Percentiles rank a stretch among this genome's conserved stretches.
These are phyloP conservation scores for Bonia amplexicaulis DNA, from an alignment of 176 grass and related monocot species.

Conservation along the genomic window DNA sequence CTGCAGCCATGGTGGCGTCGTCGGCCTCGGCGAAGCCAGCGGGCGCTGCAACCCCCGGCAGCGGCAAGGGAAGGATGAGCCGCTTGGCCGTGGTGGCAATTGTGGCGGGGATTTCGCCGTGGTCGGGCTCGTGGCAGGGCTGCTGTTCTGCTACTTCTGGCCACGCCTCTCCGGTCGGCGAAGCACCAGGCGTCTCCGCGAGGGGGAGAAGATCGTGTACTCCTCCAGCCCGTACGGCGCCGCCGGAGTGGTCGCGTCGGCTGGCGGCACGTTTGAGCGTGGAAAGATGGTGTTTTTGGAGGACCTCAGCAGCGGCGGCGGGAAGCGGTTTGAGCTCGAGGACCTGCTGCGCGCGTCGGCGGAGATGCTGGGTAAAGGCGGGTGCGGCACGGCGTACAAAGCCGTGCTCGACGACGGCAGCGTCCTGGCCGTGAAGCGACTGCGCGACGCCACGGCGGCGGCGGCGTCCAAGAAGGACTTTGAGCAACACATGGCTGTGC, in stretches of 20 bases:
- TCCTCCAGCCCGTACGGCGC: conserved; percentile 85
- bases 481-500: conserved; percentile 81
- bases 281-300: conserved; percentile 88
- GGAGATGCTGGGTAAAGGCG: conserved; percentile 96
- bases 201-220: conserved; percentile 98
- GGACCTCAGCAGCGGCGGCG: not conserved
- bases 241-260: conserved; percentile 18
- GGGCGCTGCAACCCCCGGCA: conserved; percentile 8
- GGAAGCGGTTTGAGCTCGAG: conserved; percentile 75
- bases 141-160: conserved; percentile 98
- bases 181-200: conserved; percentile 40
- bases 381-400: conserved; percentile 78
- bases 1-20: conserved; percentile 41
- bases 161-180: conserved; percentile 62
- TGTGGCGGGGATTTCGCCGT: conserved; percentile 75
- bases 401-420: conserved; percentile 86
- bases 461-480: conserved; percentile 68
- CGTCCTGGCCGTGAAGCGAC: conserved; percentile 77
- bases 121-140: conserved; percentile 64
- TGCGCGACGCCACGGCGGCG: conserved; percentile 52
- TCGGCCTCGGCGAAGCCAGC: conserved; percentile 44
- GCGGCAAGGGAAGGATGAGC: conserved; percentile 53
- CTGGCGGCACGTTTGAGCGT: conserved; percentile 43
- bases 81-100: conserved; percentile 63
- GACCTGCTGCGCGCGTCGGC: conserved; percentile 90